Conservation (phyloP, 2,329 filamentous ascomycete genomes). For the Orbilia quercus region DNA sequence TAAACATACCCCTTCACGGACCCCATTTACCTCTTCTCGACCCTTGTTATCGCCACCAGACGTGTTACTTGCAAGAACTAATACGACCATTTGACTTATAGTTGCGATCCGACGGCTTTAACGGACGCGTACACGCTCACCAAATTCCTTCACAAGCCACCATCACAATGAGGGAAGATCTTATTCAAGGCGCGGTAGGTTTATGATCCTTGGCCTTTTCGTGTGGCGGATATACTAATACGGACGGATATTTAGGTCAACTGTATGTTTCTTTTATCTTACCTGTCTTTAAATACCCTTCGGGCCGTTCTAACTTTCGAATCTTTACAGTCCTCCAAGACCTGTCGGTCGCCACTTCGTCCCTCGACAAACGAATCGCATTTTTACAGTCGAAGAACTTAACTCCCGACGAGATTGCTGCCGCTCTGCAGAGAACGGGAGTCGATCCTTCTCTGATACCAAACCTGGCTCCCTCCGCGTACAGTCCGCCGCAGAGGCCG, state of each 20-base stretch:
- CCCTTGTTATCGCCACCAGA: slow-evolving; percentile 12
- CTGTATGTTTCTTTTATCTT: slow-evolving; percentile 22
- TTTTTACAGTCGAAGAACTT: slow-evolving; percentile 97
- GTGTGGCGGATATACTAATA: slow-evolving; percentile 9
- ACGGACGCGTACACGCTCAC: slow-evolving; percentile 34
- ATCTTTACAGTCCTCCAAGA: slow-evolving; percentile 81
- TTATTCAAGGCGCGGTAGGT: slow-evolving; percentile 55
- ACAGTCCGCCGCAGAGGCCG: slow-evolving; percentile 64
- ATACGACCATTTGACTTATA: background rate
- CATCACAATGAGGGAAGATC: slow-evolving; percentile 54
- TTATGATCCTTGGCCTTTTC: background rate
- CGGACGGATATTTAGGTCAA: slow-evolving; percentile 22
- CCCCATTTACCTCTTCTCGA: slow-evolving; percentile 1
- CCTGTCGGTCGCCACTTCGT: slow-evolving; percentile 86
- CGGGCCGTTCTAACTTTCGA: slow-evolving; percentile 25
- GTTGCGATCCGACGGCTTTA: slow-evolving; percentile 7
- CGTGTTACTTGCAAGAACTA: slow-evolving; percentile 23
- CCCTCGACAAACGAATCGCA: slow-evolving; percentile 90
- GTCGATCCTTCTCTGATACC: slow-evolving; percentile 68
- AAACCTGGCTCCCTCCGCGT: slow-evolving; percentile 65
- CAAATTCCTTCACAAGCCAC: slow-evolving; percentile 13
- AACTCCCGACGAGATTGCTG: slow-evolving; percentile 92
- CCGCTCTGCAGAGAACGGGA: slow-evolving; percentile 79
- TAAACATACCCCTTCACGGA: slow-evolving; percentile 16
- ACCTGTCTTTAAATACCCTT: background rate